Evolutionary conservation across 2,329 filamentous ascomycete genomes (phyloP), one percentile per base, ranked within the genome.

Genomic region (Alternaria alternata): DNA sequence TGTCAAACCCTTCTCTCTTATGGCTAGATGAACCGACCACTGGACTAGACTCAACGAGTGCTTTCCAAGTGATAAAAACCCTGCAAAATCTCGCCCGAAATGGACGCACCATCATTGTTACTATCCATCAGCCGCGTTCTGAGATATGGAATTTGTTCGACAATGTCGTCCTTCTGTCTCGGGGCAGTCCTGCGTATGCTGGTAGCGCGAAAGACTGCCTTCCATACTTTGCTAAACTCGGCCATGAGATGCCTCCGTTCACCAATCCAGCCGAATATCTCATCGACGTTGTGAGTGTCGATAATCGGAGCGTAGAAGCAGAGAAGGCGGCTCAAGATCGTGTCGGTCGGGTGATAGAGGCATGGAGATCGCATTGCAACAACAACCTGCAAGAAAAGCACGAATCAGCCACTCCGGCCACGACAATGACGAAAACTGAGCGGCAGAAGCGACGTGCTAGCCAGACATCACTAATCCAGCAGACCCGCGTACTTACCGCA

Each of bases 21-120:
- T 93, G 92, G 74, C 84, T 93, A 22, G 91, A 94, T 69, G 91
- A 94, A 69, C 91, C 91, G 0, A 94, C 91, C 0, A 93, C 91
- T 1, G 90, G 90, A 0, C 82, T 94, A 7, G 91, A 94, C 78
- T 90, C 91, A 0, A 92, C 90, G 2, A 92, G 89, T 70, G 91
- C 91, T 0, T 92, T 88, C 67, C 90, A 93, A 65, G 84, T 94
- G 0, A 83, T 93, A 0, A 83, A 87, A 32, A 93, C 90, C 0
- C 77, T 93, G 8, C 92, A 92, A 70, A 82, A 80, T 7, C 81
- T 94, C 2, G 89, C 90, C 0, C 81, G 82, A 36, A 89, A 89
- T 71, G 90, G 90, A 0, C 81, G 90, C 24, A 93, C 90, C 0
- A 83, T 93, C 55, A 85, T 93, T 14, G 89, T 88, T 0, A 92